A percentile compares a stretch with the other conserved stretches of the same genome.
Conservation (phyloP, 2,329 filamentous ascomycete species). For the Endoconidiophora laricicola region DNA sequence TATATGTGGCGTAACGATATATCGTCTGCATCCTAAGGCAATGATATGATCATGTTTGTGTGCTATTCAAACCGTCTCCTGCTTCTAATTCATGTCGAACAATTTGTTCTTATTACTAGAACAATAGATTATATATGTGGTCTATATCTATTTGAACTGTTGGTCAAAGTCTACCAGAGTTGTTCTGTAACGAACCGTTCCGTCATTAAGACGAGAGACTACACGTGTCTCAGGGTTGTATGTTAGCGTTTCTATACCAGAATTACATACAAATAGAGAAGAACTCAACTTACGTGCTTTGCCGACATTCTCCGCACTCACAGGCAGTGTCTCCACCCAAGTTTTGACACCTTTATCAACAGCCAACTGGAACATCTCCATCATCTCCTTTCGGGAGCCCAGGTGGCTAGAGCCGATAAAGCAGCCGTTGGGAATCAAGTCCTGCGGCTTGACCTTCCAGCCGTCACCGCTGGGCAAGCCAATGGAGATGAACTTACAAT, state of each 20-base stretch:
- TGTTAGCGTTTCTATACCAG: not conserved
- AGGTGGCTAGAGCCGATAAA: constrained; percentile 56
- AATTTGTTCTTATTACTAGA: too few relatives aligned
- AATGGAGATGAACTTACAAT: constrained; percentile 65
- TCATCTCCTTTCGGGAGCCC: constrained; percentile 51
- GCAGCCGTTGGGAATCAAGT: constrained; percentile 58
- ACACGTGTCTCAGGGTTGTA: not conserved
- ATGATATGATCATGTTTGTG: too few relatives aligned
- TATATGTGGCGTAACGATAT: too few relatives aligned
- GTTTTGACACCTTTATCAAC: constrained; percentile 52
- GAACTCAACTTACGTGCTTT: constrained; percentile 8
- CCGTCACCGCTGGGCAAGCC: constrained; percentile 62
- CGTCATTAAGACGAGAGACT: constrained; percentile 6
- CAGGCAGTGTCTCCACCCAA: constrained; percentile 58
- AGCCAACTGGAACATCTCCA: constrained; percentile 56
- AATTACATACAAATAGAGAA: not conserved
- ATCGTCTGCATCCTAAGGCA: too few relatives aligned
- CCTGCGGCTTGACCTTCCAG: constrained; percentile 54
- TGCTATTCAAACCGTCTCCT: too few relatives aligned
- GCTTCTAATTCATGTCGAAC: too few relatives aligned
- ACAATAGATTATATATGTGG: not conserved
- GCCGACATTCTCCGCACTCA: constrained; percentile 44
- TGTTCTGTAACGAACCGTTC: constrained; percentile 15
- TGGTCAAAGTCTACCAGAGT: constrained; percentile 16
- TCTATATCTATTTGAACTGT: constrained; percentile 12